Evolutionary conservation across 331 rosid species (phyloP), one percentile per base, ranked within the genome.

Genomic region (Malus hybrid): DNA sequence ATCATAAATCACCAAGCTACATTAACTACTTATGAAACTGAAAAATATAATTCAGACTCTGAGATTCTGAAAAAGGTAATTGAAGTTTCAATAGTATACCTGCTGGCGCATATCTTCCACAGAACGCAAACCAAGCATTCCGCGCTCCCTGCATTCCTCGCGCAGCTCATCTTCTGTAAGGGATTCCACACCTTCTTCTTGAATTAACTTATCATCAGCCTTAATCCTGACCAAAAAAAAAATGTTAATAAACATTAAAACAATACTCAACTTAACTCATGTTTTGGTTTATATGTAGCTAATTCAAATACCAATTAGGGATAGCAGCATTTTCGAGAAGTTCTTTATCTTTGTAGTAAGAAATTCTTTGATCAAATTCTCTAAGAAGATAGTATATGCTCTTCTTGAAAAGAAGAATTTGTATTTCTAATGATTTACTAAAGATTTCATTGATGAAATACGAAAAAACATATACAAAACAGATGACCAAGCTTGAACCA

Each of bases 91-190:
- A 29, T 5, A 24, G 76, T 60, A 52, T 79, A 91, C 99, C 99
- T 94, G 96, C 71, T 92, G 93, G 72, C 99, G 94, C 99, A 94
- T 92, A 84, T 94, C 96, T 77, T 91, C 97, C 50, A 94, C 96
- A 69, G 99, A 94, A 77, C 80, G 88, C 83, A 88, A 74, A 66
- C 97, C 99, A 80, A 94, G 99, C 92, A 94, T 90, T 86, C 97
- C 99, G 54, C 99, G 86, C 80, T 92, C 97, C 84, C 97, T 90
- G 81, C 99, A 94, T 63, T 91, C 99, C 82, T 90, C 96, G 19
- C 93, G 88, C 64, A 94, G 99, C 77, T 94, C 99, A 33, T 70
- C 93, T 88, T 94, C 99, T 63, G 99, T 88, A 73, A 94, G 95
- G 76, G 99, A 94, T 83, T 90, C 97, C 72, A 94, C 83, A 77